Percentiles rank a stretch among this genome's conserved stretches.
phyloP scores from a whole-genome alignment of 805 yeast genomes.

The Metschnikowia sp. region DNA sequence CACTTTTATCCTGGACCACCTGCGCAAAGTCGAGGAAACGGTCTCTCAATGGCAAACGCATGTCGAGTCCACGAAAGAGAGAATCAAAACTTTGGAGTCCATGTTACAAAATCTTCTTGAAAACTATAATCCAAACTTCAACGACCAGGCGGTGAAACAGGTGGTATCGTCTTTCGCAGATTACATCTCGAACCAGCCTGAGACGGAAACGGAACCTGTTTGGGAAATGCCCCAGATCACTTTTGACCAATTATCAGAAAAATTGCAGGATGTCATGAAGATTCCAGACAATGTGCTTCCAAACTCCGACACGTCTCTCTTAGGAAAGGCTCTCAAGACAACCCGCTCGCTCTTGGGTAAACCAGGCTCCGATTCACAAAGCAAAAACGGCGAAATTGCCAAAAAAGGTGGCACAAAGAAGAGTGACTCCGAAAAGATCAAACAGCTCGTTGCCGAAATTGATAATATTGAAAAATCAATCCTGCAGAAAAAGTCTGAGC shows the following conservation, averaged over 20 bases:
- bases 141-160: slow-evolving; percentile 80
- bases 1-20: slow-evolving; percentile 2
- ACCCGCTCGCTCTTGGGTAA: not conserved
- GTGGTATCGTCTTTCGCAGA: slow-evolving; percentile 57
- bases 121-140: slow-evolving; percentile 78
- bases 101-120: slow-evolving; percentile 48
- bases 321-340: not conserved
- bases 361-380: not conserved
- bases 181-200: slow-evolving; percentile 40
- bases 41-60: not conserved
- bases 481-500: slow-evolving; percentile 13
- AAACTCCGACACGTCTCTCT: not conserved
- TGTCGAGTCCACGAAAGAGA: slow-evolving; percentile 6
- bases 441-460: slow-evolving; percentile 8
- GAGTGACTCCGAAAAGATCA: not conserved
- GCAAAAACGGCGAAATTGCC: not conserved
- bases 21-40: slow-evolving; percentile 1
- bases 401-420: too few relatives aligned
- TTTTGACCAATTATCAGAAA: not conserved
- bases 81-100: slow-evolving; percentile 36
- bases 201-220: not conserved
- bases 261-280: not conserved
- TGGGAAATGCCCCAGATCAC: not conserved
- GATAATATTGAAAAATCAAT: slow-evolving; percentile 18
- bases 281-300: too few relatives aligned